These are phyloP conservation scores for Plasmodium reichenowi DNA, from an alignment of 169 alveolate genomes.

Conservation along the genomic window DNA sequence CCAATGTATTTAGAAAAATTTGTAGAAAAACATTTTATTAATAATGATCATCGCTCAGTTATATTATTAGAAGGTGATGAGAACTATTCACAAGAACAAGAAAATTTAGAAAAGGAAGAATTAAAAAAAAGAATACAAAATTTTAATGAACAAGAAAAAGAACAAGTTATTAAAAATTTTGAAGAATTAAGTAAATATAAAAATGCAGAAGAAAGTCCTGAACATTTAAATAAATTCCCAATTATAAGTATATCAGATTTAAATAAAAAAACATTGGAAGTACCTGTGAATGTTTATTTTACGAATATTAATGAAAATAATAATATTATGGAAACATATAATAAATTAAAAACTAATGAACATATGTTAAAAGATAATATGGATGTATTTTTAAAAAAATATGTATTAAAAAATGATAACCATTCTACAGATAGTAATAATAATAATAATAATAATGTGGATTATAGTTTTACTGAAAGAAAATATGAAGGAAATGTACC, in stretches of 20 bases:
- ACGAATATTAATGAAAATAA: conserved; percentile 24
- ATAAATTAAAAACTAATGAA: conserved; percentile 10
- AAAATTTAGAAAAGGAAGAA: conserved; percentile 43
- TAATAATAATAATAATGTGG: background rate
- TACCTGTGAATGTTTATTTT: conserved; percentile 80
- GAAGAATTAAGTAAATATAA: conserved; percentile 72
- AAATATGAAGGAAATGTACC: conserved; percentile 25
- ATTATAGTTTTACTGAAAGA: no score
- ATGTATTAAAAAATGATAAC: conserved; percentile 28
- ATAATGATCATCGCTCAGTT: conserved; percentile 80
- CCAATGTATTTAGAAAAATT: conserved; percentile 79
- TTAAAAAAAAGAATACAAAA: conserved; percentile 75
- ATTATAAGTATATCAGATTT: conserved; percentile 80
- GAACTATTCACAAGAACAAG: conserved; percentile 77
- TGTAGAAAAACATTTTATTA: conserved; percentile 77
- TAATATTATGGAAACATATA: conserved; percentile 20
- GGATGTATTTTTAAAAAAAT: conserved; percentile 19
- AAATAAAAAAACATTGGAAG: conserved; percentile 77
- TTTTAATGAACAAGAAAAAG: conserved; percentile 79
- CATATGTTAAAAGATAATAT: conserved; percentile 15
- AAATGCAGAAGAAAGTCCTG: conserved; percentile 76
- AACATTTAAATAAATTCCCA: conserved; percentile 79
- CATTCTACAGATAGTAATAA: background rate
- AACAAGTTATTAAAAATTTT: conserved; percentile 78
- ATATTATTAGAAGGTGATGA: conserved; percentile 81